Percentiles rank a stretch among this genome's conserved stretches.
These are phyloP conservation scores for Ilyonectria mors-panacis DNA, from an alignment of 2,329 filamentous ascomycete genomes.

Conservation along the genomic window DNA sequence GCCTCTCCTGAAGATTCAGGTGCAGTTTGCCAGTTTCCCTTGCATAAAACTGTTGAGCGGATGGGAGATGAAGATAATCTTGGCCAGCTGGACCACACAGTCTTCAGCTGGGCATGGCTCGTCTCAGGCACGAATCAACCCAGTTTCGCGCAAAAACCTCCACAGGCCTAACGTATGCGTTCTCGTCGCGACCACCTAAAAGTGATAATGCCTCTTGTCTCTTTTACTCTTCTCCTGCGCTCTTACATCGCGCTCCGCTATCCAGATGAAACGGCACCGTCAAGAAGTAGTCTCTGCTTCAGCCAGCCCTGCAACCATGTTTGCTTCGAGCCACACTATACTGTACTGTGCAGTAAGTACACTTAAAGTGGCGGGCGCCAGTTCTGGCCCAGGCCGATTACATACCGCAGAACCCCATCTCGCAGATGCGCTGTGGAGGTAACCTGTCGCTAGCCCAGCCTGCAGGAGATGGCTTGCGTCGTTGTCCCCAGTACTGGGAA, in stretches of 20 bases:
- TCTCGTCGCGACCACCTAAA: background rate
- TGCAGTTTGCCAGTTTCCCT: slow-evolving; percentile 38
- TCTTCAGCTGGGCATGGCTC: slow-evolving; percentile 5
- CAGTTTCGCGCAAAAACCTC: background rate
- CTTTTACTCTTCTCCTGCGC: background rate
- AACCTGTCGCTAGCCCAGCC: slow-evolving; percentile 33
- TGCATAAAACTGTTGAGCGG: slow-evolving; percentile 41
- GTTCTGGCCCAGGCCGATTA: slow-evolving; percentile 17
- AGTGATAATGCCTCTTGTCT: slow-evolving; percentile 19
- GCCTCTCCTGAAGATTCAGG: slow-evolving; percentile 37
- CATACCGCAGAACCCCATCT: slow-evolving; percentile 37
- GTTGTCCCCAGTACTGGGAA: slow-evolving; percentile 27
- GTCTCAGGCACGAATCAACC: slow-evolving; percentile 4
- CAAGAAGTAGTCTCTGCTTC: slow-evolving; percentile 24
- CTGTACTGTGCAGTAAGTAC: slow-evolving; percentile 28
- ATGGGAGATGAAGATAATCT: slow-evolving; percentile 30
- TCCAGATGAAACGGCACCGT: slow-evolving; percentile 41
- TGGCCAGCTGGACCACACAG: slow-evolving; percentile 11
- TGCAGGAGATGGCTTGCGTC: slow-evolving; percentile 38
- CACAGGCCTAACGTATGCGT: background rate
- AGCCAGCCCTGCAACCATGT: slow-evolving; percentile 37
- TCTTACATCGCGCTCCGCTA: slow-evolving; percentile 23
- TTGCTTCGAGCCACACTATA: slow-evolving; percentile 16
- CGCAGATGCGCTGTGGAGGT: slow-evolving; percentile 42
- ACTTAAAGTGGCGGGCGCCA: background rate